A percentile compares a stretch with the other conserved stretches of the same genome.
Conservation (phyloP, 495 filamentous ascomycete species). For the Copromyces sp. region DNA sequence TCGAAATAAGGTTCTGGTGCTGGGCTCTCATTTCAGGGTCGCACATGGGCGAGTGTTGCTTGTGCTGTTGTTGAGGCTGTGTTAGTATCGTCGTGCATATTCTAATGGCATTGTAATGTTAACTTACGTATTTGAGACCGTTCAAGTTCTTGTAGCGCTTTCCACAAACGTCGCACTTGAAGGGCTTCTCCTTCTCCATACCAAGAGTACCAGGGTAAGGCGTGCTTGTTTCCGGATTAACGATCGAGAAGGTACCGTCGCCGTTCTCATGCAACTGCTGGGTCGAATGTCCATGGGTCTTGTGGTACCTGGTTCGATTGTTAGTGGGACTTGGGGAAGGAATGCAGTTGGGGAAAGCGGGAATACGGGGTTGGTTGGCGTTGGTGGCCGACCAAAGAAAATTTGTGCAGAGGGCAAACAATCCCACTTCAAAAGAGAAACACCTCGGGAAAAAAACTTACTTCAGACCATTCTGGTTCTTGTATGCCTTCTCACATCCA, state of each 20-base stretch:
- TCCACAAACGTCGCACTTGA: slow-evolving; percentile 90
- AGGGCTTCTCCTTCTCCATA: slow-evolving; percentile 99
- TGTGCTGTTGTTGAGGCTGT: slow-evolving; percentile 41
- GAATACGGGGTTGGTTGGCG: background rate
- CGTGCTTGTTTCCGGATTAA: slow-evolving; percentile 87
- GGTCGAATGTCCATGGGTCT: slow-evolving; percentile 85
- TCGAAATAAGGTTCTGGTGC: slow-evolving; percentile 26
- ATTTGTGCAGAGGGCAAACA: background rate
- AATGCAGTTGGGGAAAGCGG: slow-evolving; percentile 4
- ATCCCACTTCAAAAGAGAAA: slow-evolving; percentile 1
- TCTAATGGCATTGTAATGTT: background rate
- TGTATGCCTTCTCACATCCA: slow-evolving; percentile 98
- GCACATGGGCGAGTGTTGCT: slow-evolving; percentile 72
- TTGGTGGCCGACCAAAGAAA: background rate
- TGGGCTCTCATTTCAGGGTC: slow-evolving; percentile 32
- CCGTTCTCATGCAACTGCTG: slow-evolving; percentile 91
- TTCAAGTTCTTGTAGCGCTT: slow-evolving; percentile 99
- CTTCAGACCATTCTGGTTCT: slow-evolving; percentile 98
- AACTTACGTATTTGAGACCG: slow-evolving; percentile 71
- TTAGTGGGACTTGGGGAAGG: slow-evolving; percentile 23
- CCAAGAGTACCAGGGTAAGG: slow-evolving; percentile 93
- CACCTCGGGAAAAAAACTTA: slow-evolving; percentile 33
- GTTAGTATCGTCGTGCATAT: slow-evolving; percentile 1
- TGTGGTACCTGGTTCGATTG: slow-evolving; percentile 49
- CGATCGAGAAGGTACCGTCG: slow-evolving; percentile 95